Evolutionary conservation across 202 grass and related monocot genomes (phyloP).

Genomic region (Sporobolus alterniflorus): DNA sequence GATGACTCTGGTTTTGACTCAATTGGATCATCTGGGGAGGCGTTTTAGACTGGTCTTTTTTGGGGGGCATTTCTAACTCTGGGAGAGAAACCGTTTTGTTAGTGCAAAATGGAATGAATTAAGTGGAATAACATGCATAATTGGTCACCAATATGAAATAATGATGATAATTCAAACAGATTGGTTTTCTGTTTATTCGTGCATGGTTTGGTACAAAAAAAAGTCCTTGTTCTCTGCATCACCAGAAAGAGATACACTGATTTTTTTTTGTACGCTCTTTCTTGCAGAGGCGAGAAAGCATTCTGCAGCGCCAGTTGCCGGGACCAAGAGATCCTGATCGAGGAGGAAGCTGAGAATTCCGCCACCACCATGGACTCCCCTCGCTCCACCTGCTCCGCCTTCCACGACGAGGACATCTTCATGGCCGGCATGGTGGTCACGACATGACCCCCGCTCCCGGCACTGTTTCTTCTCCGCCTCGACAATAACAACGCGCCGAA

Average conservation of each 20-base stretch:
- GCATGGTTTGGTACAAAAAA: not conserved
- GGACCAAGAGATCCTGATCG: constrained; percentile 77
- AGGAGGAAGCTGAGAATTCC: constrained; percentile 78
- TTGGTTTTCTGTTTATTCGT: not conserved
- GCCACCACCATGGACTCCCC: constrained; percentile 23
- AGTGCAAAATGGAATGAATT: constrained; percentile 16
- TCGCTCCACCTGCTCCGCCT: constrained; percentile 44
- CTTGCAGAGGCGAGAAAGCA: constrained; percentile 83
- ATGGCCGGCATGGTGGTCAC: constrained; percentile 73
- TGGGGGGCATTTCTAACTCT: not conserved
- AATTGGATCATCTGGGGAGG: constrained; percentile 5
- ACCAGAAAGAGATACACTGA: constrained; percentile 3
- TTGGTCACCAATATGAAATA: not conserved
- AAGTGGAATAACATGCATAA: not conserved
- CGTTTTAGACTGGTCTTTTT: not conserved
- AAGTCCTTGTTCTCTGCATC: not conserved
- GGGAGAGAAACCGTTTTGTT: not conserved
- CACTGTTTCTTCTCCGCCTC: not conserved
- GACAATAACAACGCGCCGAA: not conserved
- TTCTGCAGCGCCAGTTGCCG: constrained; percentile 89
- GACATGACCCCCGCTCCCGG: constrained; percentile 33
- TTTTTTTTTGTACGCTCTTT: not conserved
- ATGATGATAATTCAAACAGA: not conserved
- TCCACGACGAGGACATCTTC: constrained; percentile 76
- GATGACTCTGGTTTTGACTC: not conserved